phyloP scores from a whole-genome alignment of 2,329 filamentous ascomycete species.

The Monilinia laxa region DNA sequence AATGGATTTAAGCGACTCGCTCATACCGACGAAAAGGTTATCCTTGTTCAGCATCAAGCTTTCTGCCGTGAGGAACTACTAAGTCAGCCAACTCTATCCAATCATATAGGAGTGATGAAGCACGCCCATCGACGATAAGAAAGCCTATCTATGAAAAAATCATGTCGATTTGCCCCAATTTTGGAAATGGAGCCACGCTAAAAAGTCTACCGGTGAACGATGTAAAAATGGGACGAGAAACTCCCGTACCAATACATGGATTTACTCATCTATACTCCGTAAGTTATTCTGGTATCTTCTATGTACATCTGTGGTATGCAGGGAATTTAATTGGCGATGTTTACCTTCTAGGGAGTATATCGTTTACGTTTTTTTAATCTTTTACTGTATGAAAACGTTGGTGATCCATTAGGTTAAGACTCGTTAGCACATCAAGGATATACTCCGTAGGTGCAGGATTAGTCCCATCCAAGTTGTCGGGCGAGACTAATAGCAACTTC shows the following conservation, averaged over 20 bases:
- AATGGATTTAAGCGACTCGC: neutral
- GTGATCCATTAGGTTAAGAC: neutral
- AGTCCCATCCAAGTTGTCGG: slow-evolving; percentile 10
- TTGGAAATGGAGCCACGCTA: neutral
- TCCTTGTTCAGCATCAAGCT: slow-evolving; percentile 2
- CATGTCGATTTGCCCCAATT: slow-evolving; percentile 8
- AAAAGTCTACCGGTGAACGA: neutral
- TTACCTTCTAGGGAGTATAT: neutral
- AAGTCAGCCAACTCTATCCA: neutral
- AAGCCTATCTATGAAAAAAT: neutral
- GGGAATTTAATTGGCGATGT: neutral
- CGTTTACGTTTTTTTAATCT: neutral
- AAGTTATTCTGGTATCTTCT: neutral
- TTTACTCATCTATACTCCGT: neutral
- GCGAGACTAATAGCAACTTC: neutral
- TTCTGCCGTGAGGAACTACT: neutral
- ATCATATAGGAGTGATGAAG: slow-evolving; percentile 2
- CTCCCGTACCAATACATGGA: neutral
- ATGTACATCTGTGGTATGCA: neutral
- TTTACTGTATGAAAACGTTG: neutral
- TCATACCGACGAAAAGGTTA: neutral
- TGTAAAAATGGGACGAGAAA: neutral
- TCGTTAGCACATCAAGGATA: slow-evolving; percentile 1
- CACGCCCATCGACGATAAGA: slow-evolving; percentile 15
- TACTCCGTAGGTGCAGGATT: neutral